These are phyloP conservation scores for Xylaria flabelliformis DNA, from an alignment of 495 filamentous ascomycete genomes.

Conservation along the genomic window DNA sequence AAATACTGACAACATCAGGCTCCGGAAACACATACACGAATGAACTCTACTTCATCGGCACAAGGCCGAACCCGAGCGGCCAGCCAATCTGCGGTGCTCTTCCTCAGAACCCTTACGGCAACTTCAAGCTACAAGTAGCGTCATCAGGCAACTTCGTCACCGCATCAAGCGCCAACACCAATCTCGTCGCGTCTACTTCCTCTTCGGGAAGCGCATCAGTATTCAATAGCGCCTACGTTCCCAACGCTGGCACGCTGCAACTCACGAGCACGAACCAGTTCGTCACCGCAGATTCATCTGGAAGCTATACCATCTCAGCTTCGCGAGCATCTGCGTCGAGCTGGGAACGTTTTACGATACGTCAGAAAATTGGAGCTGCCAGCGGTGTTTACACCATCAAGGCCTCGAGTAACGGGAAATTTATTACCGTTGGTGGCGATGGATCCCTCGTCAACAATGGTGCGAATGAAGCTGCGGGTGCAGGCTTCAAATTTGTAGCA, in stretches of 20 bases:
- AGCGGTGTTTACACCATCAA: conserved; percentile 1
- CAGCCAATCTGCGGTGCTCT: not conserved
- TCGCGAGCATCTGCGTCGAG: not conserved
- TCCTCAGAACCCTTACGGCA: not conserved
- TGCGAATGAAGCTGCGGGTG: not conserved
- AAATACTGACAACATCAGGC: not conserved
- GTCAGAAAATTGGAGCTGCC: not conserved
- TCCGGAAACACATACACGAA: conserved; percentile 4
- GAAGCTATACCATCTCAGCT: not conserved
- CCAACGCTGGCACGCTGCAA: not conserved
- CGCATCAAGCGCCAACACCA: not conserved
- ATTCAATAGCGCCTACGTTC: not conserved
- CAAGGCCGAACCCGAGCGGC: not conserved
- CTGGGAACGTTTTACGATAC: conserved; percentile 6
- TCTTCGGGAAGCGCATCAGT: not conserved
- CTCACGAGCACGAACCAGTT: not conserved
- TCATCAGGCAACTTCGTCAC: not conserved
- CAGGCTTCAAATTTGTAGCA: not conserved
- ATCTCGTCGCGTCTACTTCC: not conserved
- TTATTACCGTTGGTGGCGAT: not conserved
- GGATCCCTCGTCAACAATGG: not conserved
- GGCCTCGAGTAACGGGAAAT: not conserved
- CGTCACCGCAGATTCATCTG: not conserved
- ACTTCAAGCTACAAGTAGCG: conserved; percentile 2
- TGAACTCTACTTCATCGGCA: not conserved